Evolutionary conservation across 768 basidiomycete species (phyloP), one percentile per base, ranked within the genome.

Genomic region (Termitomyces sp.): DNA sequence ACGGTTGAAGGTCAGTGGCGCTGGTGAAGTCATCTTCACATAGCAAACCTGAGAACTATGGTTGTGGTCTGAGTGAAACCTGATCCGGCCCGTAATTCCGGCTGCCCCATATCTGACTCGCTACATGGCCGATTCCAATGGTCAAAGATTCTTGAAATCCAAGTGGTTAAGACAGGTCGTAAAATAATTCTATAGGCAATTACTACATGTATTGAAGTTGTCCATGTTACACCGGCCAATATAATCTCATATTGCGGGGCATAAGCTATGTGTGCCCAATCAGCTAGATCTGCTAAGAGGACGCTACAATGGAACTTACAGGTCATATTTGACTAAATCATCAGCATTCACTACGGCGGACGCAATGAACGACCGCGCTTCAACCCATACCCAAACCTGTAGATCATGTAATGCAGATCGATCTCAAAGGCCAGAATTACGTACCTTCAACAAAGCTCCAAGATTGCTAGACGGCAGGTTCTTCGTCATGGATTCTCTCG

Each of bases 341-440:
- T 99, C 96, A 13, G 88, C 84, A 62, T 93, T 87, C 55, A 87
- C 80, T 41, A 91, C 81, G 2, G 91, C 89, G 1, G 88, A 76
- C 12, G 88, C 84, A 7, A 91, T 93, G 58, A 98, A 78, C 59
- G 92, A 89, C 59, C 95, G 81, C 4, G 95, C 95, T 75, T 98
- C 96, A 42, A 96, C 77, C 85, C 87, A 93, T 31, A 98, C 80
- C 96, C 95, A 98, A 52, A 94, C 77, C 93, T 95, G 22, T 22
- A 55, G 61, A 15, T 37, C 22, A 31, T 46, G 39, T 31, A 24
- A 63, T 66, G 56, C 36, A 27, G 3, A 8, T 20, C 22, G 13
- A 53, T 50, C 22, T 41, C 7, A 30, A 55, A 2, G n/a, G 34
- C 24, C 27, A 50, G 49, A 33, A 27, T 37, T 47, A 58, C 80